Evolutionary conservation across 2,329 filamentous ascomycete genomes (phyloP), one percentile per base, ranked within the genome.

Genomic region (Epichloe coenophiala): DNA sequence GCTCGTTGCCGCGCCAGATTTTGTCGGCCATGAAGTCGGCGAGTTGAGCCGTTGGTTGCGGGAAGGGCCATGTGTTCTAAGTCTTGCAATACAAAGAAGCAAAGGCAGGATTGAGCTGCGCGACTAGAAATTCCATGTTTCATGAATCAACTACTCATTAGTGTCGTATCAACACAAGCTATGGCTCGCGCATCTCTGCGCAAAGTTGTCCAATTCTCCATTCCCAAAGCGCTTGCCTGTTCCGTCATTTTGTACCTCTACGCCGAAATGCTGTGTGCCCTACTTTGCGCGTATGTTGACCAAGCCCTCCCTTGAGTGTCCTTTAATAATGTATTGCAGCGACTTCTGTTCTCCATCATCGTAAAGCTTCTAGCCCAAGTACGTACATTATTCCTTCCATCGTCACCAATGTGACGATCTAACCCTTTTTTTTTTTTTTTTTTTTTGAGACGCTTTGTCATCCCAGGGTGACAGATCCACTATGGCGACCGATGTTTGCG

Each of bases 401-500:
- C 23, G n/a, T 33, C 38, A 21, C 19, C 19, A 35, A n/a, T 17
- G 17, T n/a, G 15, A 9, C 21, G 17, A 13, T 19, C 23, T 6
- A 39, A 11, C 11, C 5, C n/a, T n/a, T n/a, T n/a, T n/a, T n/a
- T 21, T 35, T 19, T 5, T 3, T 12, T 13, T 31, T 5, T 3
- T 5, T 3, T 21, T 1, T 21, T 21, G 3, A 21, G 19, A 37
- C 40, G 15, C 3, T 27, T 38, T 5, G 8, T 44, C 33, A 31
- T 41, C 33, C 40, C 21, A 4, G 5, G 5, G 11, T 19, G 27
- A 15, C 27, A 23, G 11, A n/a, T 27, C 11, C 13, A 23, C 55
- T 44, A 53, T 31, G 51, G 45, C 35, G 45, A 46, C 36, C 56
- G 57, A 47, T 54, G 53, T 54, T 62, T 68, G 46, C 65, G 64